Conservation (phyloP, 106 monocot species). For the Narthecium ossifragum region DNA sequence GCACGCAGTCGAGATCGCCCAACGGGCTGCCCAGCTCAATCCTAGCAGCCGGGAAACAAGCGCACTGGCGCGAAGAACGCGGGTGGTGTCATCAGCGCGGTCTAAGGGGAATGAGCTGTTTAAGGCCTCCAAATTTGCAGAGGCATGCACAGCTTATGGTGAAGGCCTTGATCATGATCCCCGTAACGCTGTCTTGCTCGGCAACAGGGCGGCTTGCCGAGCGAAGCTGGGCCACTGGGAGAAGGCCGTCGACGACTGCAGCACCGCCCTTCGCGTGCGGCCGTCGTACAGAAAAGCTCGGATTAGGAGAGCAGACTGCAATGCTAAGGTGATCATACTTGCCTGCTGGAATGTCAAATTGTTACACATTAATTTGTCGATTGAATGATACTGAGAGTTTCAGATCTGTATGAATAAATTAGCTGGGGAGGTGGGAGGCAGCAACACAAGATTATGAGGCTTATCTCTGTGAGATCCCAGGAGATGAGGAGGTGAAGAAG, state of each 20-base stretch:
- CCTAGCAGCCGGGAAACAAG: slow-evolving; percentile 38
- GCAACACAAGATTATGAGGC: slow-evolving; percentile 52
- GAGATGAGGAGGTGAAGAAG: slow-evolving; percentile 55
- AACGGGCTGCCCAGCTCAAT: slow-evolving; percentile 50
- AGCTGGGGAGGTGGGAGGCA: slow-evolving; percentile 75
- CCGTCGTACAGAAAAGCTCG: slow-evolving; percentile 67
- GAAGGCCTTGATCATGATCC: slow-evolving; percentile 62
- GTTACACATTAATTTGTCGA: background rate
- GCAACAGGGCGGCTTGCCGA: slow-evolving; percentile 68
- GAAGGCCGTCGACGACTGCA: slow-evolving; percentile 66
- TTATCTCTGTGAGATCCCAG: slow-evolving; percentile 41
- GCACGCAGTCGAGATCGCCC: slow-evolving; percentile 41
- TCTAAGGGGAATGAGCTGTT: slow-evolving; percentile 64
- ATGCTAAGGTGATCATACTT: slow-evolving; percentile 81
- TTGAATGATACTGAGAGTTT: no score
- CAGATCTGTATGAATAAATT: background rate
- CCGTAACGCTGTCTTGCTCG: slow-evolving; percentile 57
- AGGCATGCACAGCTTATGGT: slow-evolving; percentile 57
- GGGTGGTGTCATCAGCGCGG: slow-evolving; percentile 28
- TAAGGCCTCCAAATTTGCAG: slow-evolving; percentile 46
- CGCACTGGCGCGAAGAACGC: slow-evolving; percentile 21
- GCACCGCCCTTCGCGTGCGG: slow-evolving; percentile 34
- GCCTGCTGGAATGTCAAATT: background rate
- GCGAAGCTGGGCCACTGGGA: slow-evolving; percentile 49
- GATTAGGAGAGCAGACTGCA: slow-evolving; percentile 70